phyloP scores from a whole-genome alignment of 192 early-diverging fungal genomes.

The Coemansia sp. region DNA sequence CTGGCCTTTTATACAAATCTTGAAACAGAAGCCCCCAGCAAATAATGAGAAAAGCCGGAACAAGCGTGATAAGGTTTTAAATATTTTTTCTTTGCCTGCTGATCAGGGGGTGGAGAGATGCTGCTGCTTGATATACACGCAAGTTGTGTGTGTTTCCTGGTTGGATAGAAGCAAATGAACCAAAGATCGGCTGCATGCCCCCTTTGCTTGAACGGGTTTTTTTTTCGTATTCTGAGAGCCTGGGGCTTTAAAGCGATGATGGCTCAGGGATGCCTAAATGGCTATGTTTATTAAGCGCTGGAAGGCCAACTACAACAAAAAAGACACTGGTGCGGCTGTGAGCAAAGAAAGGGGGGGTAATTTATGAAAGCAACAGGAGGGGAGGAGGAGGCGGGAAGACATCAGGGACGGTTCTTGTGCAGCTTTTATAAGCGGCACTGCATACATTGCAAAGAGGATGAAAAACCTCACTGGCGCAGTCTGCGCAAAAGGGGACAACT shows the following conservation, averaged over 20 bases:
- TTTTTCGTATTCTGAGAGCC: no score
- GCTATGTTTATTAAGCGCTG: not conserved
- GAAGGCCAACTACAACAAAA: not conserved
- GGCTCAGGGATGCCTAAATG: not conserved
- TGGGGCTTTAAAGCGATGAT: not conserved
- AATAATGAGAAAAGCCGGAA: not conserved
- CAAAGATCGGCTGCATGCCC: no score
- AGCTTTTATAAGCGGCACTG: no score
- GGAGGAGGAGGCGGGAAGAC: no score
- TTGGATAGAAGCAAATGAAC: not conserved
- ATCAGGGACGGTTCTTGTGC: no score
- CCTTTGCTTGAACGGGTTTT: not conserved
- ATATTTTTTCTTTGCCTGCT: not conserved
- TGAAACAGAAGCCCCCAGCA: not conserved
- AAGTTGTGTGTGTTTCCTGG: not conserved
- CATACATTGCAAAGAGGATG: no score
- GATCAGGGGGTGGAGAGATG: not conserved
- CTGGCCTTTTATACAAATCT: not conserved
- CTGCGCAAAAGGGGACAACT: no score
- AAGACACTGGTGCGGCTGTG: no score
- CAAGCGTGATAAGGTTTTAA: slow-evolving; percentile 4
- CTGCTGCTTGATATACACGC: not conserved
- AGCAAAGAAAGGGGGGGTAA: no score
- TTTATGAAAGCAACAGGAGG: no score
- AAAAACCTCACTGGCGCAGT: no score